phyloP scores from a whole-genome alignment of 2,329 filamentous ascomycete genomes.

The Passalora sequoiae region DNA sequence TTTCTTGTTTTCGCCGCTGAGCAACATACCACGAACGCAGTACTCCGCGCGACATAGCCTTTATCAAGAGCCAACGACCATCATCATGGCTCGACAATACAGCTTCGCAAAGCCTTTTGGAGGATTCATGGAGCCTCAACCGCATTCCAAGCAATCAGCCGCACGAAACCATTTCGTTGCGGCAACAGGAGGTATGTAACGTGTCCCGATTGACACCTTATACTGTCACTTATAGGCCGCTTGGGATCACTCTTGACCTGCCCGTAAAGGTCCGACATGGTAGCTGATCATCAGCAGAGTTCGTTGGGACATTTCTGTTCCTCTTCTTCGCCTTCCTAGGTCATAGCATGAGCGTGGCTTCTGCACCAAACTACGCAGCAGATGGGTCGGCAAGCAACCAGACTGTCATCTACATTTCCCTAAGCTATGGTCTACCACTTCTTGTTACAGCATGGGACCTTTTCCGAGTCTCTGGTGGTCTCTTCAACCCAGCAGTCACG shows the following conservation, averaged over 20 bases:
- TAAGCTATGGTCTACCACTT: conserved; percentile 36
- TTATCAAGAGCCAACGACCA: background rate
- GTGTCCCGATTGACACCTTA: too few species aligned
- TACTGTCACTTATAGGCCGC: too few species aligned
- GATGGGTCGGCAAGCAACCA: conserved; percentile 37
- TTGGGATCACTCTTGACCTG: too few species aligned
- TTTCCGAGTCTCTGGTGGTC: conserved; percentile 30
- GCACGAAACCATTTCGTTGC: conserved; percentile 7
- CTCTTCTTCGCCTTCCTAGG: conserved; percentile 13
- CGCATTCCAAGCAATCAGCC: background rate
- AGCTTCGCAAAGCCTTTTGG: background rate
- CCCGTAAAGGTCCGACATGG: too few species aligned
- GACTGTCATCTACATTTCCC: conserved; percentile 30
- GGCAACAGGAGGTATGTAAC: conserved; percentile 3
- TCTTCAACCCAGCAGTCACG: conserved; percentile 33
- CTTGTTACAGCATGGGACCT: conserved; percentile 38
- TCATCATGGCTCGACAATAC: background rate
- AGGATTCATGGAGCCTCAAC: background rate
- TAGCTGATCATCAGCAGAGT: too few species aligned
- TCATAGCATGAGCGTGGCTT: conserved; percentile 5
- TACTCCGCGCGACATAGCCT: background rate
- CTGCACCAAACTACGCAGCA: conserved; percentile 34
- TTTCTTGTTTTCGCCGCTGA: background rate
- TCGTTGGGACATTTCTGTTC: conserved; percentile 11
- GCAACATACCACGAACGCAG: background rate